Evolutionary conservation across 768 basidiomycete genomes (phyloP).

Genomic region (Crepidotus variabilis): DNA sequence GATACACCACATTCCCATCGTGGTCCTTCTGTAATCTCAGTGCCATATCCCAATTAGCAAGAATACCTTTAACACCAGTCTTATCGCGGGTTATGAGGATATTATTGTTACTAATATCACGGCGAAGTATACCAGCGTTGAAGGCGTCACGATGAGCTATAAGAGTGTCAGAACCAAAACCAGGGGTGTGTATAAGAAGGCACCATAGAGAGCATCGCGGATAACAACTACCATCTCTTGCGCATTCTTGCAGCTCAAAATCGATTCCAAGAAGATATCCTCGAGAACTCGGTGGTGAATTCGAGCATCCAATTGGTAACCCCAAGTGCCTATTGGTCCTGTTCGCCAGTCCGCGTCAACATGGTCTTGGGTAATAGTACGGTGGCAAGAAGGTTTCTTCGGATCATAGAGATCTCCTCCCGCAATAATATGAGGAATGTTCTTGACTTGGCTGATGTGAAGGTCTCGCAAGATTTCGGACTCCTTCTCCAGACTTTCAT

Average conservation of each 20-base stretch:
- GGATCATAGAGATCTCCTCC: constrained; percentile 1
- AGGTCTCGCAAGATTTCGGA: constrained; percentile 1
- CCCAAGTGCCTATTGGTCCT: not conserved
- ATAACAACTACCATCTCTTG: not conserved
- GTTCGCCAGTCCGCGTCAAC: not conserved
- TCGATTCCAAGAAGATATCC: not conserved
- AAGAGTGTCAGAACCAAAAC: not conserved
- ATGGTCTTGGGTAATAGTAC: not conserved
- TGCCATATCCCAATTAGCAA: constrained; percentile 7
- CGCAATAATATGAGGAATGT: not conserved
- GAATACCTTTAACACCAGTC: not conserved
- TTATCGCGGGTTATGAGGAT: not conserved
- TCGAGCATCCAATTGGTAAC: not conserved
- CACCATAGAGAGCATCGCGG: not conserved
- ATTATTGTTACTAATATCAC: constrained; percentile 6
- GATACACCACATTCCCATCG: not conserved
- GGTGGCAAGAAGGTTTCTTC: not conserved
- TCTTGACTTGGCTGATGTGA: not conserved
- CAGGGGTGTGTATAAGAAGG: not conserved
- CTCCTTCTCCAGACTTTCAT: not conserved
- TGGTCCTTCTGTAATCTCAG: constrained; percentile 5
- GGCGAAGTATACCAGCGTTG: not conserved
- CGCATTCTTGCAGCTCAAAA: not conserved
- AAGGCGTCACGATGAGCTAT: constrained; percentile 5
- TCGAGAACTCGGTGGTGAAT: not conserved